phyloP scores from a whole-genome alignment of 768 basidiomycete species.

The Pleurotus pulmonarius region DNA sequence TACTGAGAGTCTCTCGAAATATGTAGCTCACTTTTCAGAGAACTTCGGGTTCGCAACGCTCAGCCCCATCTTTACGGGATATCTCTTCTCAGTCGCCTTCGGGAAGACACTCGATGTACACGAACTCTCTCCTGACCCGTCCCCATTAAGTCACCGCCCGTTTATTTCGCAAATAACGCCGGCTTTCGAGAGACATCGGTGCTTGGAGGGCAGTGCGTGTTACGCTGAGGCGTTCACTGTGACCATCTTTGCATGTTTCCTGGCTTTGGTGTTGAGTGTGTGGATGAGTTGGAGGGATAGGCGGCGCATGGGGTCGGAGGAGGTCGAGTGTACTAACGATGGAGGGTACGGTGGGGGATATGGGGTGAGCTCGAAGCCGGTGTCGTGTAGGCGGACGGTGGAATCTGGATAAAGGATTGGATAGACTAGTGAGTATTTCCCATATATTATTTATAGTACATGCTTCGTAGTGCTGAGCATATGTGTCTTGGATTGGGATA shows the following conservation, averaged over 20 bases:
- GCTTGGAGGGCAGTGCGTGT: slow-evolving; percentile 56
- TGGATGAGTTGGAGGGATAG: slow-evolving; percentile 51
- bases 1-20: not conserved
- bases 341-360: not conserved
- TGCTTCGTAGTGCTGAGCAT: no score
- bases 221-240: slow-evolving; percentile 57
- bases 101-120: slow-evolving; percentile 80
- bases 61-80: slow-evolving; percentile 74
- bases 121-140: slow-evolving; percentile 18
- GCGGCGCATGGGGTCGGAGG: not conserved
- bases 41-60: slow-evolving; percentile 82
- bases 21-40: slow-evolving; percentile 68
- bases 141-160: not conserved
- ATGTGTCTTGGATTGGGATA: no score
- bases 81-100: slow-evolving; percentile 79
- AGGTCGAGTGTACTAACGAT: not conserved
- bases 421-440: no score
- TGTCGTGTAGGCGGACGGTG: not conserved
- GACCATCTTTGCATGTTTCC: slow-evolving; percentile 41
- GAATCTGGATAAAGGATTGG: not conserved
- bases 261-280: slow-evolving; percentile 42
- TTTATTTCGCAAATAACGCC: not conserved
- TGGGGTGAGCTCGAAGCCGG: not conserved
- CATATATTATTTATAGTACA: no score
- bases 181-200: slow-evolving; percentile 31